Evolutionary conservation across 2,329 filamentous ascomycete species (phyloP).

Genomic region (Pyrenochaeta sp.): DNA sequence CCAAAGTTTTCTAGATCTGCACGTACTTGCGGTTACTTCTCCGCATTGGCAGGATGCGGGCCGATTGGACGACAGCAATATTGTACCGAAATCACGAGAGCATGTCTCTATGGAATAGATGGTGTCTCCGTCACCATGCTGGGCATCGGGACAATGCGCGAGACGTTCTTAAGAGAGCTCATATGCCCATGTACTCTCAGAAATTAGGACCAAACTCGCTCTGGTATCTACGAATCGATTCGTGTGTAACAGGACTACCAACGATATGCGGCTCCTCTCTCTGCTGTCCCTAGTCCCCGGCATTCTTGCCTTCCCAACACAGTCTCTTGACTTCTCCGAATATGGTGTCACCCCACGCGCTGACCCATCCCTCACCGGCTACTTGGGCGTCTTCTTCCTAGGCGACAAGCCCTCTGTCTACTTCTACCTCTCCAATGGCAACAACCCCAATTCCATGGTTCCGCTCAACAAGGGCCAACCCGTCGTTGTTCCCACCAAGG

Average conservation of each 20-base stretch:
- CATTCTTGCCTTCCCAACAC: conserved; percentile 22
- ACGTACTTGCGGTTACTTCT: conserved; percentile 6
- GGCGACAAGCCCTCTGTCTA: conserved; percentile 63
- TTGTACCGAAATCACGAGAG: not conserved
- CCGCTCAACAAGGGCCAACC: conserved; percentile 60
- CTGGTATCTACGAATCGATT: not conserved
- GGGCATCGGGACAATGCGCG: not conserved
- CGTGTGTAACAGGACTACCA: not conserved
- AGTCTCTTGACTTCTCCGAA: conserved; percentile 30
- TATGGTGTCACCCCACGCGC: conserved; percentile 29
- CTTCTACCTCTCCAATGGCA: conserved; percentile 63
- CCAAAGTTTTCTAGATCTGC: not conserved
- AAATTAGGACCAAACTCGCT: not conserved
- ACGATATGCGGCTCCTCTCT: conserved; percentile 26
- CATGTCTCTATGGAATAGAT: conserved; percentile 18
- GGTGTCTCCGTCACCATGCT: not conserved
- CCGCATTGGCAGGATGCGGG: conserved; percentile 7
- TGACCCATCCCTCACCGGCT: conserved; percentile 56
- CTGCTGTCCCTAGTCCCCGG: conserved; percentile 20
- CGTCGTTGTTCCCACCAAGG: conserved; percentile 59
- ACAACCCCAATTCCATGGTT: conserved; percentile 59
- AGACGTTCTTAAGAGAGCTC: not conserved
- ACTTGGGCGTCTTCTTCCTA: conserved; percentile 65
- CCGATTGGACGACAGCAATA: conserved; percentile 11
- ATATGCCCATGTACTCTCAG: not conserved